Evolutionary conservation across 2,329 filamentous ascomycete genomes (phyloP).

Genomic region (Cytospora chrysosperma): DNA sequence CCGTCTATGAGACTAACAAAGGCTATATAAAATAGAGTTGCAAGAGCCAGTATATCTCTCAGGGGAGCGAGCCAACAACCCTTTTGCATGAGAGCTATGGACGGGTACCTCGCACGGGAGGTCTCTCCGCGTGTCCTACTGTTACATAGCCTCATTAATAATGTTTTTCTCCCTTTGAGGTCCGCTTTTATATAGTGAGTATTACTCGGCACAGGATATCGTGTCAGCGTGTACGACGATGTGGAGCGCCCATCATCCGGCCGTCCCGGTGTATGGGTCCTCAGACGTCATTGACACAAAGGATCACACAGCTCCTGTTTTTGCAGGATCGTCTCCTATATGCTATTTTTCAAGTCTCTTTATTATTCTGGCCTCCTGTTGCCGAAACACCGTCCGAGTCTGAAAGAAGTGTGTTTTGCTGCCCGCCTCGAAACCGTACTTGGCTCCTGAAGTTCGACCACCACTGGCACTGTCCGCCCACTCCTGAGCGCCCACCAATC

Average conservation of each 20-base stretch:
- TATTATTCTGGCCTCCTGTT: background rate
- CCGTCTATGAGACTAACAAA: too few species aligned
- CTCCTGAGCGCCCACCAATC: background rate
- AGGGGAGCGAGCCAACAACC: background rate
- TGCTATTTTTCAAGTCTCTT: background rate
- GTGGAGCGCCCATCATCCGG: background rate
- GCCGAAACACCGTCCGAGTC: background rate
- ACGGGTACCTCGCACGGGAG: background rate
- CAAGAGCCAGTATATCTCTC: background rate
- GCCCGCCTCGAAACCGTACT: background rate
- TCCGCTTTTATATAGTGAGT: background rate
- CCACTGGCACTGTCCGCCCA: background rate
- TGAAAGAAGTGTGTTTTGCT: background rate
- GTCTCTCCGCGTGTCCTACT: background rate
- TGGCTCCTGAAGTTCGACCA: background rate
- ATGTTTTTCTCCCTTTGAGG: background rate
- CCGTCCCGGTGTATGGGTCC: background rate
- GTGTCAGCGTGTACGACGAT: background rate
- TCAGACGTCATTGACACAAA: background rate
- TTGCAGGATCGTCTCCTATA: background rate
- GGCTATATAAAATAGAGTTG: too few species aligned
- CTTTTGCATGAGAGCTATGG: background rate
- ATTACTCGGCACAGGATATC: background rate
- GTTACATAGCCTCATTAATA: background rate
- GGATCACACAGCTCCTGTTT: background rate